Evolutionary conservation across 2,329 filamentous ascomycete species (phyloP), one percentile per base, ranked within the genome.

Genomic region (Anthostomella pinea): DNA sequence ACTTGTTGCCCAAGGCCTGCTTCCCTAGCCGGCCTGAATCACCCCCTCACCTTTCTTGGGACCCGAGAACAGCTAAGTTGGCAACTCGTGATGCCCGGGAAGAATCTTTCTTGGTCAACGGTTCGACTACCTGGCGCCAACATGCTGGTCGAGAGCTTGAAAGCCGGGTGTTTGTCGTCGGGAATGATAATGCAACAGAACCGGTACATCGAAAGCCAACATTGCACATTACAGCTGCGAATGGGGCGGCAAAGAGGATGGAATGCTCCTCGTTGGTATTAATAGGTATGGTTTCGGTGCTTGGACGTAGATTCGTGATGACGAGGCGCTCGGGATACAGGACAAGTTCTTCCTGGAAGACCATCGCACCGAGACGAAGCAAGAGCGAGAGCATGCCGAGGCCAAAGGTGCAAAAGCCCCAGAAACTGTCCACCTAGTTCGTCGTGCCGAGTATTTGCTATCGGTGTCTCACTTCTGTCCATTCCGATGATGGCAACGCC

Each of bases 311-410:
- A 97, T 98, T 53, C 83, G 93, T 6, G 93, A 98, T 52, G 93
- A 98, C 56, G 68, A 79, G 2, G 89, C 96, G 20, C 77, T 98
- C 15, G 85, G 81, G 6, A 82, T 98, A 68, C 69, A 72, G 2
- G 89, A 95, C 53, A 97, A 96, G 57, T 87, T 97, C 59, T 98
- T 95, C 67, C 69, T 98, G 2, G 93, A 98, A 59, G 94, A 98
- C 63, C 90, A 97, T 61, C 85, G 91, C n/a, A 91, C 97, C 13
- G 93, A 95, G 62, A 93, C 94, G 67, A 97, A 97, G 61, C 90
- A 93, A 54, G 89, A 96, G 62, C 84, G 93, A 22, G 85, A 73
- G 55, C 87, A 88, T 54, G 79, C 70, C 11, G 83, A 87, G 13
- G 85, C 83, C 38, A 89, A 87, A 54, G 82, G 83, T 44, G 86